These are phyloP conservation scores for Erigeron canadensis DNA, from an alignment of 129 eudicot genomes.

Conservation along the genomic window DNA sequence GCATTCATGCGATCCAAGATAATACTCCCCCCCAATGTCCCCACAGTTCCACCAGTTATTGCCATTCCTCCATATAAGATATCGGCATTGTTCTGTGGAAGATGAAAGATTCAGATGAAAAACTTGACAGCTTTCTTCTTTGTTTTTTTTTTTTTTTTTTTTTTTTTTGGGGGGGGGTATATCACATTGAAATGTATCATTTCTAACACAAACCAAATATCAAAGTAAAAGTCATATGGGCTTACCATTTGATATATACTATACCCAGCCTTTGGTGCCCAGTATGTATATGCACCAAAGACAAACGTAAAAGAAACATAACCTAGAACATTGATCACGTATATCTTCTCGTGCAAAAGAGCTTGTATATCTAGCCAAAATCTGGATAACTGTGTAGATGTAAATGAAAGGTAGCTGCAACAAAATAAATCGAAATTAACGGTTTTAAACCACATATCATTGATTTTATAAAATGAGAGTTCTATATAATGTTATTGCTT, in stretches of 20 bases:
- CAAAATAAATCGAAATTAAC: too few species aligned
- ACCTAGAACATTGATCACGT: conserved; percentile 79
- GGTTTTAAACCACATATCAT: conserved; percentile 20
- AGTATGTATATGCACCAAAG: conserved; percentile 92
- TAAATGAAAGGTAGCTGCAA: conserved; percentile 44
- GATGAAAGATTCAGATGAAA: conserved; percentile 5
- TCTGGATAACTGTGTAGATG: conserved; percentile 37
- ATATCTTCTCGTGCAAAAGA: conserved; percentile 70
- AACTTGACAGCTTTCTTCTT: not conserved
- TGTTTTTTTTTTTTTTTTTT: too few species aligned
- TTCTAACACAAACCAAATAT: conserved; percentile 2
- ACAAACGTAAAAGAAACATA: conserved; percentile 90
- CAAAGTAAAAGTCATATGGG: conserved; percentile 5
- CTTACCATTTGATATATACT: conserved; percentile 86
- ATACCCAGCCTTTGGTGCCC: conserved; percentile 99
- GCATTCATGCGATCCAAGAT: conserved; percentile 67
- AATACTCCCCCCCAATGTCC: conserved; percentile 78
- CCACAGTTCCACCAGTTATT: conserved; percentile 77
- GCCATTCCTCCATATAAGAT: conserved; percentile 84
- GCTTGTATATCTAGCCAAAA: conserved; percentile 61
- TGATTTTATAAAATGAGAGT: not conserved
- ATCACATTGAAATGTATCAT: not conserved
- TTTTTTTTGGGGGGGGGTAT: too few species aligned
- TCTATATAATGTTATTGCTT: not conserved
- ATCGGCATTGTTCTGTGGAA: conserved; percentile 75